Evolutionary conservation across 2,329 filamentous ascomycete genomes (phyloP).

Genomic region (Fusarium papillatum): DNA sequence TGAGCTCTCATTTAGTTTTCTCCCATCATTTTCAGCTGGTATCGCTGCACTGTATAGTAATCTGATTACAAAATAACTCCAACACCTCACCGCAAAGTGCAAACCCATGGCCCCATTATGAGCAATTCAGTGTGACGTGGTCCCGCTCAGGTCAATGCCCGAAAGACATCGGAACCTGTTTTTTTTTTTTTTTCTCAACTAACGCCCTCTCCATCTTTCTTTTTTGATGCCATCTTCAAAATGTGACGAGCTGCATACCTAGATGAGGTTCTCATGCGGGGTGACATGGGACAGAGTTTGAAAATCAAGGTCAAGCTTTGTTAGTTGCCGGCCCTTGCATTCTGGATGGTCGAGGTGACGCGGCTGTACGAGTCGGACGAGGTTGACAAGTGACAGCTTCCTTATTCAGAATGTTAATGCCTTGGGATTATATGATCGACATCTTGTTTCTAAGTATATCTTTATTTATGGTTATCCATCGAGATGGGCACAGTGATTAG

Average conservation of each 20-base stretch:
- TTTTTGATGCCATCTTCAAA: background rate
- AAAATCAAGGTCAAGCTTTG: constrained; percentile 1
- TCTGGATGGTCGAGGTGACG: background rate
- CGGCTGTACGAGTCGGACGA: background rate
- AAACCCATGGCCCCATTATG: background rate
- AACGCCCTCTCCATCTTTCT: background rate
- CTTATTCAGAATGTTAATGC: background rate
- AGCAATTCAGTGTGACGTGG: background rate
- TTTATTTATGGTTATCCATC: background rate
- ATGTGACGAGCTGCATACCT: background rate
- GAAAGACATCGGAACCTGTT: background rate
- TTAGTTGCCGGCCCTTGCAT: background rate
- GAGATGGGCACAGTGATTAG: background rate
- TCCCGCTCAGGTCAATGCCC: background rate
- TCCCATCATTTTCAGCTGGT: background rate
- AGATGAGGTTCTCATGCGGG: background rate
- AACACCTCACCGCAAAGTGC: background rate
- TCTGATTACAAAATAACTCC: background rate
- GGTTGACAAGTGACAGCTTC: background rate
- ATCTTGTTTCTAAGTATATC: background rate
- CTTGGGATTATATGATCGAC: background rate
- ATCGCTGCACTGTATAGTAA: background rate
- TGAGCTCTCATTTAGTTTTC: background rate
- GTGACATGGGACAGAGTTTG: background rate
- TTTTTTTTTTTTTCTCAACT: background rate